Evolutionary conservation across 768 basidiomycete species (phyloP).

Genomic region (Trametes maxima): DNA sequence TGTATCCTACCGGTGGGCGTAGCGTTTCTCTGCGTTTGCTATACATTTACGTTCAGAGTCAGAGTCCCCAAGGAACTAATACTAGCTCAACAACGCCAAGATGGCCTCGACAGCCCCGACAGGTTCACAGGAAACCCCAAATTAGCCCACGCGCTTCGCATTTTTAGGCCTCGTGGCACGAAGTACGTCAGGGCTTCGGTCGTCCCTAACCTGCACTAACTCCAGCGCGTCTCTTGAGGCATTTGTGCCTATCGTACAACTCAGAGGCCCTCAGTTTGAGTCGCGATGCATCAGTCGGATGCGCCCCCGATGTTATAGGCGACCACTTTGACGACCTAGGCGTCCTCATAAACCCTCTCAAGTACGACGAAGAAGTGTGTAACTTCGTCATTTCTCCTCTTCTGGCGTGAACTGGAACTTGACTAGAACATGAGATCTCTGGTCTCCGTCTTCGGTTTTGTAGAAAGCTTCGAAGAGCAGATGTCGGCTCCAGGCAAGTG

Average conservation of each 20-base stretch:
- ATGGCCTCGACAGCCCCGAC: not conserved
- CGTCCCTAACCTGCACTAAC: no score
- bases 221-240: conserved; percentile 29
- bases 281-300: not conserved
- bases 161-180: conserved; percentile 53
- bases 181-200: conserved; percentile 43
- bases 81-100: not conserved
- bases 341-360: conserved; percentile 58
- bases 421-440: conserved; percentile 54
- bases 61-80: no score
- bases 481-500: conserved; percentile 6
- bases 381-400: not conserved
- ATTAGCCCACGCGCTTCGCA: conserved; percentile 53
- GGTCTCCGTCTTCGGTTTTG: conserved; percentile 59
- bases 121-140: no score
- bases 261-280: conserved; percentile 44
- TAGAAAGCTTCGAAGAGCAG: conserved; percentile 57
- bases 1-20: conserved; percentile 68
- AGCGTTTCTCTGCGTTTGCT: not conserved
- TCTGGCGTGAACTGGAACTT: not conserved
- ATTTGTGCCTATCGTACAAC: conserved; percentile 45
- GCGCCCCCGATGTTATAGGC: conserved; percentile 3
- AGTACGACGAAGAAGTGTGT: conserved; percentile 60
- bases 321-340: conserved; percentile 31
- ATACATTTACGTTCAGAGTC: no score